phyloP scores from a whole-genome alignment of 208 protist genomes.

The Acanthamoeba sp. region DNA sequence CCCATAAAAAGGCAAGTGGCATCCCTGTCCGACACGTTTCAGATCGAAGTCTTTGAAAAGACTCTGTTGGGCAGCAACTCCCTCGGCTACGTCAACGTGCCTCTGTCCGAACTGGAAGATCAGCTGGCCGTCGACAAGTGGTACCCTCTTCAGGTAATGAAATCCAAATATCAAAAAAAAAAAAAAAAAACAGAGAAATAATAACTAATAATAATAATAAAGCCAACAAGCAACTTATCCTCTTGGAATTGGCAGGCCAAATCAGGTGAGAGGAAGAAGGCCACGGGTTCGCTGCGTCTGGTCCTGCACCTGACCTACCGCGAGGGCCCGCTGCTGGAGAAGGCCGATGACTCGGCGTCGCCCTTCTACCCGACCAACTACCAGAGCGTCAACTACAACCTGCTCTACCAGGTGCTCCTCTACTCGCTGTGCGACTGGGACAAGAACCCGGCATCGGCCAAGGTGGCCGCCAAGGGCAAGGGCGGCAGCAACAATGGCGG shows the following conservation, averaged over 20 bases:
- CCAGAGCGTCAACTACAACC: conserved; percentile 41
- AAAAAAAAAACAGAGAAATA: conserved; percentile 28
- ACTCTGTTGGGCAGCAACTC: conserved; percentile 41
- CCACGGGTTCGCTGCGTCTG: conserved; percentile 37
- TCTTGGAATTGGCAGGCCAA: not conserved
- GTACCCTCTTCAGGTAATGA: conserved; percentile 43
- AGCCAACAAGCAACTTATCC: too few relatives aligned
- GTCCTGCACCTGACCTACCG: conserved; percentile 43
- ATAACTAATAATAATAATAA: too few relatives aligned
- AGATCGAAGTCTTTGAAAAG: conserved; percentile 62
- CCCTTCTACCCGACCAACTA: conserved; percentile 58
- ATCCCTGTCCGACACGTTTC: not conserved
- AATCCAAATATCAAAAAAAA: not conserved
- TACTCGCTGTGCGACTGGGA: conserved; percentile 38
- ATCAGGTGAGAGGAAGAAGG: not conserved
- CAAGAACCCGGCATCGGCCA: conserved; percentile 41
- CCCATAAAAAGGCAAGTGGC: not conserved
- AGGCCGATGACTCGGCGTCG: not conserved
- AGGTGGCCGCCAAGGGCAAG: not conserved
- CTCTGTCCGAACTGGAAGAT: conserved; percentile 53
- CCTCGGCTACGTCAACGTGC: conserved; percentile 17
- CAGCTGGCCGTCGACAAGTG: conserved; percentile 9
- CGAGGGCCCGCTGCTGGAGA: conserved; percentile 23
- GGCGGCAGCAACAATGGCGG: not conserved
- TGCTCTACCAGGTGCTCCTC: conserved; percentile 17